These are phyloP conservation scores for Phyllosticta citrichinensis DNA, from an alignment of 2,329 filamentous ascomycete genomes.

Conservation along the genomic window DNA sequence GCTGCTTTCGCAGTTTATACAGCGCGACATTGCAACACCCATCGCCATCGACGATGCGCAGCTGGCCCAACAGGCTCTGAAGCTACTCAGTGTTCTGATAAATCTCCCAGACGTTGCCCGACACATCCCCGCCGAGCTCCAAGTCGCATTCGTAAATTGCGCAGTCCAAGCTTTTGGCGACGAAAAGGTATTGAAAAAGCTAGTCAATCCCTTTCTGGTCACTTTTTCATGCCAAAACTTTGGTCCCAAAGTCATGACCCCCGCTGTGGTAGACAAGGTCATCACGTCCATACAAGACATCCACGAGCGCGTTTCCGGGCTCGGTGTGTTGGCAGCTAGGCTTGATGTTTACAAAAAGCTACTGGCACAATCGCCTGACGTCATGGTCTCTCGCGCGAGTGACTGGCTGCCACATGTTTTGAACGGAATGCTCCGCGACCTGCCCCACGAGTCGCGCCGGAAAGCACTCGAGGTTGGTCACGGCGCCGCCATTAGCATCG, in stretches of 20 bases:
- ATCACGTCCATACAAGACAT: conserved; percentile 62
- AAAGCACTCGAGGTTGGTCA: conserved; percentile 66
- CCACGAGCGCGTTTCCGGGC: conserved; percentile 64
- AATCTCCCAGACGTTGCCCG: conserved; percentile 62
- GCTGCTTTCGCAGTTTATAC: conserved; percentile 70
- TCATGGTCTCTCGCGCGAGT: conserved; percentile 59
- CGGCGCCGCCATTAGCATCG: conserved; percentile 58
- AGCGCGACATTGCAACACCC: conserved; percentile 54
- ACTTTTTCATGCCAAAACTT: conserved; percentile 74
- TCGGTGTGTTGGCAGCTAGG: conserved; percentile 68
- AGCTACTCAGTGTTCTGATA: conserved; percentile 66
- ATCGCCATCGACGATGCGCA: conserved; percentile 50
- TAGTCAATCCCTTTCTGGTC: conserved; percentile 66
- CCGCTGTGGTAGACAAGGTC: conserved; percentile 58
- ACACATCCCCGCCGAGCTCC: conserved; percentile 67
- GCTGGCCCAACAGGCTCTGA: conserved; percentile 67
- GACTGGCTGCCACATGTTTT: conserved; percentile 80
- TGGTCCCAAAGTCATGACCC: conserved; percentile 60
- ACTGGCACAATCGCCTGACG: conserved; percentile 56
- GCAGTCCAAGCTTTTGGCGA: conserved; percentile 66
- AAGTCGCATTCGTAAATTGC: conserved; percentile 69
- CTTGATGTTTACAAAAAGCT: conserved; percentile 71
- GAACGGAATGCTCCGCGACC: conserved; percentile 64
- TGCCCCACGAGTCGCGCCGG: conserved; percentile 62
- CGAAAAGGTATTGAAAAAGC: conserved; percentile 58